A percentile compares a stretch with the other conserved stretches of the same genome.
Conservation (phyloP, 257 asterid genomes). For the Salvia miltiorrhiza region DNA sequence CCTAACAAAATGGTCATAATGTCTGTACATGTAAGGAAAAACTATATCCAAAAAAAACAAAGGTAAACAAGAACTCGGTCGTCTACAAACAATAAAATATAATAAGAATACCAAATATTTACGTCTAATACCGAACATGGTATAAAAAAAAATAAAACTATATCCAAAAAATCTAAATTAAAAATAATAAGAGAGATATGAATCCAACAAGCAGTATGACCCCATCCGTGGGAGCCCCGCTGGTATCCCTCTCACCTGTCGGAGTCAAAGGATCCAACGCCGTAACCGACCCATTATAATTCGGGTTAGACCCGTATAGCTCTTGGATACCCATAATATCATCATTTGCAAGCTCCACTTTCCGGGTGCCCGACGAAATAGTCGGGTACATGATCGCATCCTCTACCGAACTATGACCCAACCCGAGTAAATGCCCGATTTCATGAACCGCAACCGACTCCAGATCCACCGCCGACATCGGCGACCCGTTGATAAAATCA, state of each 20-base stretch:
- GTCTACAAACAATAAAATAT: background rate
- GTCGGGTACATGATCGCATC: conserved; percentile 82
- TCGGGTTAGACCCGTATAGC: conserved; percentile 79
- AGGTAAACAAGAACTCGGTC: background rate
- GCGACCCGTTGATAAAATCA: conserved; percentile 28
- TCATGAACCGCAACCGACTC: conserved; percentile 94
- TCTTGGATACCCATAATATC: conserved; percentile 62
- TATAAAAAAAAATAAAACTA: background rate
- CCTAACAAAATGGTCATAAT: background rate
- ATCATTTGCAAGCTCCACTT: conserved; percentile 57
- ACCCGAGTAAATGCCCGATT: conserved; percentile 85
- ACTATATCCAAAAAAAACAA: background rate
- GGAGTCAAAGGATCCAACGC: conserved; percentile 34
- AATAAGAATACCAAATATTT: conserved; percentile 10
- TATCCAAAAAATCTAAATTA: background rate
- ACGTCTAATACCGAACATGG: conserved; percentile 1
- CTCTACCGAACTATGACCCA: conserved; percentile 84
- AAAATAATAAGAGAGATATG: conserved; percentile 12
- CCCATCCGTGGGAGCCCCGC: conserved; percentile 26
- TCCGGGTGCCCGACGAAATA: conserved; percentile 54
- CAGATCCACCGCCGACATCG: conserved; percentile 62
- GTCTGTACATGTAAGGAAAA: background rate
- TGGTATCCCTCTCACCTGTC: conserved; percentile 31
- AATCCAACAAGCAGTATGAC: conserved; percentile 20
- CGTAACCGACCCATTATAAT: conserved; percentile 40